These are phyloP conservation scores for Emmonsiellopsis sp. DNA, from an alignment of 2,329 filamentous ascomycete genomes.

Conservation along the genomic window DNA sequence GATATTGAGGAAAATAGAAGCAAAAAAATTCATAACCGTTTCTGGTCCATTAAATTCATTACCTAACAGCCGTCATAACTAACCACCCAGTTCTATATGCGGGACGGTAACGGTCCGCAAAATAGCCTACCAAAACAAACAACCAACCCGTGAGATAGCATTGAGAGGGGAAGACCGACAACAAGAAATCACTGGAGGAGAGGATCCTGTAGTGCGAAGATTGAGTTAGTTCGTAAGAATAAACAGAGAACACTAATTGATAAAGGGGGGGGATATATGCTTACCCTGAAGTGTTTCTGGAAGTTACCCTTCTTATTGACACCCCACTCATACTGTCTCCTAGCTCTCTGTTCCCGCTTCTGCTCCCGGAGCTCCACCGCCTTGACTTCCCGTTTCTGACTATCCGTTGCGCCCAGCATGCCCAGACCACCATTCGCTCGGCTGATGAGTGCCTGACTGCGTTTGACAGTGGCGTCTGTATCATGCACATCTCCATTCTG, in stretches of 20 bases:
- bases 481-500: slow-evolving; percentile 40
- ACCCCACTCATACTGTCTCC: slow-evolving; percentile 56
- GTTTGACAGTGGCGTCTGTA: slow-evolving; percentile 15
- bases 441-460: slow-evolving; percentile 49
- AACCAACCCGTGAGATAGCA: background rate
- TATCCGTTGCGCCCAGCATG: slow-evolving; percentile 67
- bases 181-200: slow-evolving; percentile 37
- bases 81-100: no score
- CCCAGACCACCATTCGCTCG: slow-evolving; percentile 65
- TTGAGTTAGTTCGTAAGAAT: slow-evolving; percentile 12
- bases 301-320: slow-evolving; percentile 66
- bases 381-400: slow-evolving; percentile 60
- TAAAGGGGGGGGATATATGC: slow-evolving; percentile 15
- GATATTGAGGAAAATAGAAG: no score
- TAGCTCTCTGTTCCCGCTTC: slow-evolving; percentile 53
- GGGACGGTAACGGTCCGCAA: background rate
- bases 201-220: slow-evolving; percentile 33
- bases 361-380: slow-evolving; percentile 60
- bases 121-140: background rate
- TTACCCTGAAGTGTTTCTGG: slow-evolving; percentile 64
- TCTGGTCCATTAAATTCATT: no score
- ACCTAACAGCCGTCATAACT: no score
- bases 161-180: background rate
- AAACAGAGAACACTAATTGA: no score
- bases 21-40: no score